phyloP scores from a whole-genome alignment of 805 yeast genomes.

The Debaryomyces hansenii region DNA sequence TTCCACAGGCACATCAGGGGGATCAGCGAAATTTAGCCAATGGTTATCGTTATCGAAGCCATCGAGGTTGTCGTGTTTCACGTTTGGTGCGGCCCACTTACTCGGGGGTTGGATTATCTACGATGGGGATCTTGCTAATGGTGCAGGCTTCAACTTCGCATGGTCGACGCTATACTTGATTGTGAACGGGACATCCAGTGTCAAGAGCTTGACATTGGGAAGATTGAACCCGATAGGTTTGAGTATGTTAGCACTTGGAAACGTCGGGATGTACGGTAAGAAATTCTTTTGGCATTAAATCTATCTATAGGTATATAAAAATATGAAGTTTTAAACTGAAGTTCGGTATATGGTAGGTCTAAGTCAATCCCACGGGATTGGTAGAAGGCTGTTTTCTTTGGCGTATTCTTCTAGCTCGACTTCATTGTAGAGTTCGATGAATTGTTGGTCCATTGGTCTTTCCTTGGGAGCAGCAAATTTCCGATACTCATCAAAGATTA shows the following conservation, averaged over 20 bases:
- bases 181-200: constrained; percentile 64
- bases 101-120: constrained; percentile 72
- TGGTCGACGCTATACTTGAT: constrained; percentile 78
- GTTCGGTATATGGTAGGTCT: neutral
- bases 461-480: constrained; percentile 94
- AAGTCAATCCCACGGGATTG: constrained; percentile 58
- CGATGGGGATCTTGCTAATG: constrained; percentile 77
- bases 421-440: constrained; percentile 85
- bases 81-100: constrained; percentile 63
- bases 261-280: constrained; percentile 67
- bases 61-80: constrained; percentile 41
- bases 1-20: constrained; percentile 16
- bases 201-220: constrained; percentile 53
- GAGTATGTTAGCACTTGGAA: constrained; percentile 57
- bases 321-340: neutral
- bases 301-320: constrained; percentile 1
- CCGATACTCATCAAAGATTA: constrained; percentile 94
- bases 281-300: constrained; percentile 52
- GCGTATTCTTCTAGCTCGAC: constrained; percentile 59
- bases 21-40: constrained; percentile 16
- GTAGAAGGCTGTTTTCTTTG: constrained; percentile 54
- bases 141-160: constrained; percentile 76
- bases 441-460: constrained; percentile 92
- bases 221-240: constrained; percentile 64
- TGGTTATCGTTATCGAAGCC: constrained; percentile 29